Evolutionary conservation across 345 rosid genomes (phyloP), one percentile per base, ranked within the genome.

Genomic region (Sisymbrium altissimum): DNA sequence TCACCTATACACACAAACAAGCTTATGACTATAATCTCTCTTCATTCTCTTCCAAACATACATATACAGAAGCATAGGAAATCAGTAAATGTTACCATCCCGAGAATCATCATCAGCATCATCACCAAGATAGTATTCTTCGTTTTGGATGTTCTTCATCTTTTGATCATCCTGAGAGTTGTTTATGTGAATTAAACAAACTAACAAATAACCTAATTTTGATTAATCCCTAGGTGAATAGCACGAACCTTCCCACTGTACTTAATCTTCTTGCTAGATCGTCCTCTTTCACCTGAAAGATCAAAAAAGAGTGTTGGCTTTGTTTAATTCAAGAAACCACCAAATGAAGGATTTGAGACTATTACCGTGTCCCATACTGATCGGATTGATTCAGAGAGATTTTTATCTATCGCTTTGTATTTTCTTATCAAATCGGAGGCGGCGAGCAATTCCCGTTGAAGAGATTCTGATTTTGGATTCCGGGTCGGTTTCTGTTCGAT

Each of bases 91-190:
- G 80, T 50, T 80, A 93, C 98, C 96, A 64, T 86, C 89, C 9
- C 82, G 92, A 81, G 72, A 64, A 74, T 86, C 93, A 6, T 85
- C 98, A 53, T 86, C 93, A 11, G 64, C 77, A 68, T 83, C 96
- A 9, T 87, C 92, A 6, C 71, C 87, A 49, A 58, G 84, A 64
- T 71, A 80, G 32, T 39, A 75, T 25, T 85, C 87, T 0, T 82
- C 83, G 46, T 87, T 91, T n/a, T 85, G 91, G 21, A 75, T 52
- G 39, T 71, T 36, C 64, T 77, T 72, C 78, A 80, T 73, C 73
- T 78, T 81, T 17, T 83, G 79, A 76, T 87, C 95, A 60, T 86
- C 98, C 96, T 92, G 87, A 73, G 87, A 73, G n/a, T n/a, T n/a
- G n/a, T n/a, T n/a, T n/a, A n/a, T n/a, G n/a, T n/a, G n/a, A n/a